Conservation (phyloP, 495 filamentous ascomycete species). For the Aspergillus bertholletiae region DNA sequence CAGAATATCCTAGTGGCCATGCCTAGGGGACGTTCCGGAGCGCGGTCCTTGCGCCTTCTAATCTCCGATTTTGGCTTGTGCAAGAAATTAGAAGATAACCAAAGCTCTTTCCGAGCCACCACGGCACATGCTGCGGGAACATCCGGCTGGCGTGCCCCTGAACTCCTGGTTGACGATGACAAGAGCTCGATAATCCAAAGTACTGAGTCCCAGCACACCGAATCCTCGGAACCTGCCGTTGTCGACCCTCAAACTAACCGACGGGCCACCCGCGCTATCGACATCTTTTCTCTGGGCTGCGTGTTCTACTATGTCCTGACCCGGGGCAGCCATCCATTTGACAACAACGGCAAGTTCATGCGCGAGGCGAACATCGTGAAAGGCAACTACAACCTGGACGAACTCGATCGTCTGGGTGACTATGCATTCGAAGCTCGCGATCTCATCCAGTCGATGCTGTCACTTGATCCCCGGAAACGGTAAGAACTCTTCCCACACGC, state of each 20-base stretch:
- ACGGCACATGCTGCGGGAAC: conserved; percentile 93
- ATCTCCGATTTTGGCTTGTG: conserved; percentile 98
- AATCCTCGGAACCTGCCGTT: conserved; percentile 56
- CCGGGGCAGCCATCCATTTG: conserved; percentile 87
- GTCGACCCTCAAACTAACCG: conserved; percentile 63
- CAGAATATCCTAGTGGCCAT: conserved; percentile 87
- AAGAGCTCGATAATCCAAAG: conserved; percentile 28
- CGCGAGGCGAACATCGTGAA: conserved; percentile 96
- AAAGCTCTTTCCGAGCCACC: conserved; percentile 90
- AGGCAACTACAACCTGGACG: conserved; percentile 68
- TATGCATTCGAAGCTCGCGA: conserved; percentile 83
- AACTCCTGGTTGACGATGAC: conserved; percentile 81
- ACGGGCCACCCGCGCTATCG: conserved; percentile 89
- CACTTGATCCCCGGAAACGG: conserved; percentile 63
- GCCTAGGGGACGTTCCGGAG: conserved; percentile 37
- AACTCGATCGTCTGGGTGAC: conserved; percentile 68
- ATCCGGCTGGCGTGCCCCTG: conserved; percentile 92
- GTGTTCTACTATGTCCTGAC: conserved; percentile 97
- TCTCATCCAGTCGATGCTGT: conserved; percentile 80
- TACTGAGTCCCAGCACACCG: conserved; percentile 43
- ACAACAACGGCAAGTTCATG: conserved; percentile 88
- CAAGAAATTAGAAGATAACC: conserved; percentile 95
- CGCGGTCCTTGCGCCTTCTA: conserved; percentile 59
- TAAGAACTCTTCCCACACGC: conserved; percentile 22
- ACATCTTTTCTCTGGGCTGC: conserved; percentile 93